Conservation (phyloP, 257 asterid species). For the Leonotis leonurus region DNA sequence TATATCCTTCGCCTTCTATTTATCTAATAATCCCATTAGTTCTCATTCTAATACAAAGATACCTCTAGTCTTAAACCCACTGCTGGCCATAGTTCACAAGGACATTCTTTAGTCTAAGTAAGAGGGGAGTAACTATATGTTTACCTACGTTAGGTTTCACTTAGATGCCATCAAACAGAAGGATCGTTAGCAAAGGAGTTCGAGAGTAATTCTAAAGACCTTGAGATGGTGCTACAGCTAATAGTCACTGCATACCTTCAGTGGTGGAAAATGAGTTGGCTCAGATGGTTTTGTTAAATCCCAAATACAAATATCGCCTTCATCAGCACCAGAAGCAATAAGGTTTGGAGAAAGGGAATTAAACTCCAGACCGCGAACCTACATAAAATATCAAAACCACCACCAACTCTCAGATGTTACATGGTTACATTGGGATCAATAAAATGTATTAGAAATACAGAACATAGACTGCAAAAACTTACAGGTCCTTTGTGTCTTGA, state of each 20-base stretch:
- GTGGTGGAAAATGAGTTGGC: slow-evolving; percentile 80
- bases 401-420: slow-evolving; percentile 7
- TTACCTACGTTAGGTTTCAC: no score
- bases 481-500: slow-evolving; percentile 91
- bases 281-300: slow-evolving; percentile 72
- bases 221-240: slow-evolving; percentile 4
- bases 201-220: neutral
- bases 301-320: slow-evolving; percentile 95
- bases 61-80: no score
- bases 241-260: slow-evolving; percentile 48
- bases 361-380: slow-evolving; percentile 95
- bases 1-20: neutral
- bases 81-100: no score
- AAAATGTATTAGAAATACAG: slow-evolving; percentile 9
- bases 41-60: neutral
- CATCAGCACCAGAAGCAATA: slow-evolving; percentile 99
- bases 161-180: no score
- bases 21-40: neutral
- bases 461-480: slow-evolving; percentile 31
- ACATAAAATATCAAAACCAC: slow-evolving; percentile 14
- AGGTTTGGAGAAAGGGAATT: slow-evolving; percentile 60
- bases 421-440: neutral
- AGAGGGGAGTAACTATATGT: no score
- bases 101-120: no score
- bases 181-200: no score